Conservation (phyloP, 192 early-diverging fungal species). For the Coemansia sp. region DNA sequence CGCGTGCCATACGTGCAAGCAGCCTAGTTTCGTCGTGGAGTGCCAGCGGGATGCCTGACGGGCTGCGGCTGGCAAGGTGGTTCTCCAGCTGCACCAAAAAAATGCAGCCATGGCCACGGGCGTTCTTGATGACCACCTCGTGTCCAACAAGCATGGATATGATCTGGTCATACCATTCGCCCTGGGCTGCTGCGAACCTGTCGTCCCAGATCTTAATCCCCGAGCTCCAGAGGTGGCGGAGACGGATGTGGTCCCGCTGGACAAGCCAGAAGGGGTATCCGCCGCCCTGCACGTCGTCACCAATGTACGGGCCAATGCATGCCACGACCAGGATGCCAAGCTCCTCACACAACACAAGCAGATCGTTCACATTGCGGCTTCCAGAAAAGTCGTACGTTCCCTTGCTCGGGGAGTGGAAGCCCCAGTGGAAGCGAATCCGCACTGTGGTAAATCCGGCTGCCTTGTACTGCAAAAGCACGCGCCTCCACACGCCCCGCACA, state of each 20-base stretch:
- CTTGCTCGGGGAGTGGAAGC: constrained; percentile 74
- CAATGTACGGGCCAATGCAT: constrained; percentile 82
- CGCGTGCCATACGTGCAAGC: constrained; percentile 72
- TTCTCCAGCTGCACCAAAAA: constrained; percentile 84
- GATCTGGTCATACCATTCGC: constrained; percentile 75
- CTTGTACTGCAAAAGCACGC: constrained; percentile 69
- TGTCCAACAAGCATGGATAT: constrained; percentile 73
- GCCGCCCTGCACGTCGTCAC: constrained; percentile 74
- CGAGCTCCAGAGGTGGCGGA: constrained; percentile 69
- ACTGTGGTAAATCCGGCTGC: constrained; percentile 75
- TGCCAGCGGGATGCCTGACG: constrained; percentile 66
- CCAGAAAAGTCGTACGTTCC: constrained; percentile 75
- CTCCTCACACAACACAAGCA: constrained; percentile 72
- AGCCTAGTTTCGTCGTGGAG: constrained; percentile 79
- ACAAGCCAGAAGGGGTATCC: constrained; percentile 79
- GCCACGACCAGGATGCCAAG: constrained; percentile 77
- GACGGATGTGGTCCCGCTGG: constrained; percentile 66
- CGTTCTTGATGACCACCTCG: constrained; percentile 68
- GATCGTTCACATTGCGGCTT: constrained; percentile 67
- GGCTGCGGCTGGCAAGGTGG: constrained; percentile 63
- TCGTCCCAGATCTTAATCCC: constrained; percentile 70
- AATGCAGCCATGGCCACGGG: constrained; percentile 64
- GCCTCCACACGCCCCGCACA: constrained; percentile 56
- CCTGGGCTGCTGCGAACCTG: constrained; percentile 66
- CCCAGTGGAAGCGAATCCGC: constrained; percentile 91